These are phyloP conservation scores for Xylaria sp. DNA, from an alignment of 495 filamentous ascomycete species.

Conservation along the genomic window DNA sequence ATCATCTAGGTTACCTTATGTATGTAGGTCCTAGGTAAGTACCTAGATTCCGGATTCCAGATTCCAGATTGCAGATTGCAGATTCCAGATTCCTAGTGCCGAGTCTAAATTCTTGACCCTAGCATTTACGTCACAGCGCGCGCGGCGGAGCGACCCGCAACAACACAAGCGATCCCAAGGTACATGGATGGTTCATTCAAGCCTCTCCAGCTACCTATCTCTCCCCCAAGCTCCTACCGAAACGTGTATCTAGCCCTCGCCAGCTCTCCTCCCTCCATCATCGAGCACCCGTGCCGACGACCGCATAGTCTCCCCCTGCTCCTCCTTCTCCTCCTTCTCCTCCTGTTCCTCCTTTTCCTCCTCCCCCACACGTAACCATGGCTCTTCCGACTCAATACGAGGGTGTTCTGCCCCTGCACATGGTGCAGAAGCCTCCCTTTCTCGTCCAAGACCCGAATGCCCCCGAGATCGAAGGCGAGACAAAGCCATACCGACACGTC, in stretches of 20 bases:
- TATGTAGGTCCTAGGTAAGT: too few species aligned
- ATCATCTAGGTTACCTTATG: too few species aligned
- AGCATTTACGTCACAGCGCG: constrained; percentile 4
- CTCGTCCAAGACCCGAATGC: constrained; percentile 60
- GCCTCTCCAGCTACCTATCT: too few species aligned
- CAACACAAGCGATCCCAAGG: neutral
- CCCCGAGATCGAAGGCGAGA: constrained; percentile 64
- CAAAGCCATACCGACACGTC: constrained; percentile 65
- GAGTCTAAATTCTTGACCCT: neutral
- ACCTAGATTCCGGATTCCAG: too few species aligned
- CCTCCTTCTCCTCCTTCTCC: too few species aligned
- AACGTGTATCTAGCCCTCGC: neutral
- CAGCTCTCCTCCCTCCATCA: neutral
- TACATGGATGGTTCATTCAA: too few species aligned
- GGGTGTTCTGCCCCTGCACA: constrained; percentile 49
- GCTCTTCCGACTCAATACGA: constrained; percentile 40
- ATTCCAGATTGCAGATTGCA: too few species aligned
- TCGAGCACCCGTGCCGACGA: too few species aligned
- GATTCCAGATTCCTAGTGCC: neutral
- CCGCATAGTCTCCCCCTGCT: neutral
- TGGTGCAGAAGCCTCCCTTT: constrained; percentile 59
- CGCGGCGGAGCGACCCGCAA: constrained; percentile 15
- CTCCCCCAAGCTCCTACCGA: neutral
- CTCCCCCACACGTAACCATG: constrained; percentile 32
- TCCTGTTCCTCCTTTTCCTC: too few species aligned